phyloP scores from a whole-genome alignment of 192 early-diverging fungal genomes.

The Phlyctochytrium arcticum region DNA sequence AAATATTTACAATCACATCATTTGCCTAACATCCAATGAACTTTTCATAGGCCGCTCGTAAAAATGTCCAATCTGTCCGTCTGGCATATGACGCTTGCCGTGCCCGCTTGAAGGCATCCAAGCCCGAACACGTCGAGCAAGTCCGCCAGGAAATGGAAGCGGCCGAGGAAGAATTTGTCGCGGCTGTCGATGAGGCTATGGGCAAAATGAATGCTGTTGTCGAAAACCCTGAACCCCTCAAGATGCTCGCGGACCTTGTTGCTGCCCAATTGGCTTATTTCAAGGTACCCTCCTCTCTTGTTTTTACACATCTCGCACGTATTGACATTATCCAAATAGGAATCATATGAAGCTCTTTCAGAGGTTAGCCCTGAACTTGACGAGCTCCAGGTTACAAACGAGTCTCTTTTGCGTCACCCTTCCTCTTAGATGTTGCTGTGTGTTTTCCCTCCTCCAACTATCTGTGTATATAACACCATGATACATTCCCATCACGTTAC shows the following conservation, averaged over 20 bases:
- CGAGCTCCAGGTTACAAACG: slow-evolving; percentile 91
- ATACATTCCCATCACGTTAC: not conserved
- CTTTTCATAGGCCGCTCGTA: slow-evolving; percentile 64
- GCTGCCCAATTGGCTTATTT: slow-evolving; percentile 80
- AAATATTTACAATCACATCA: not conserved
- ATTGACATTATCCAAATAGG: not conserved
- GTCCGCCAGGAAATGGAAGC: slow-evolving; percentile 80
- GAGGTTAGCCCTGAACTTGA: slow-evolving; percentile 78
- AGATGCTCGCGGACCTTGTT: slow-evolving; percentile 81
- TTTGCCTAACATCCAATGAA: not conserved
- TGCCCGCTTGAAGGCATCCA: slow-evolving; percentile 66
- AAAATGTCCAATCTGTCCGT: slow-evolving; percentile 76
- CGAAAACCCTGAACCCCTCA: slow-evolving; percentile 80
- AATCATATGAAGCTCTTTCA: slow-evolving; percentile 36
- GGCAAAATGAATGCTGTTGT: slow-evolving; percentile 89
- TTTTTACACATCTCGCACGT: slow-evolving; percentile 32
- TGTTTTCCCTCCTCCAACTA: too few species aligned
- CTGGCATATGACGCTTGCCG: slow-evolving; percentile 86
- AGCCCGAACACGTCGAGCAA: slow-evolving; percentile 67
- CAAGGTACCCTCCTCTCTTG: slow-evolving; percentile 57
- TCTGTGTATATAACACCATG: not conserved
- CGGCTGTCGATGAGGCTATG: slow-evolving; percentile 92
- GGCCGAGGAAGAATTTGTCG: slow-evolving; percentile 94
- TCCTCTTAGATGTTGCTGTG: slow-evolving; percentile 22
- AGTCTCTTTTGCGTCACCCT: slow-evolving; percentile 73